Evolutionary conservation across 139 green algal genomes (phyloP).

Genomic region (Tetraselmis striata): DNA sequence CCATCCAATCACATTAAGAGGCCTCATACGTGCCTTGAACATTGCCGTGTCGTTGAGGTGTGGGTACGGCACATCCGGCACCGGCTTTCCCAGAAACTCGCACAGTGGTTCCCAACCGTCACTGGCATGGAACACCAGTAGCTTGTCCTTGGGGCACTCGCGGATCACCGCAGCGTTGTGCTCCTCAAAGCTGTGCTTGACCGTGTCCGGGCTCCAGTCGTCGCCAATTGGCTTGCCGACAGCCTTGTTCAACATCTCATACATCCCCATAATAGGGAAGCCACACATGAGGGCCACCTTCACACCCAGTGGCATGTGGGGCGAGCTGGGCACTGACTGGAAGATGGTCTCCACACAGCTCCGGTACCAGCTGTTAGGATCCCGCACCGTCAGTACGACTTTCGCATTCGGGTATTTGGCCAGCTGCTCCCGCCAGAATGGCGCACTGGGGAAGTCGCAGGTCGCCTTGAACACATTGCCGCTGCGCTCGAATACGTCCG

Average conservation of each 20-base stretch:
- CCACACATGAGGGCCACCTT: no score
- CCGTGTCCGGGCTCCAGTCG: not conserved
- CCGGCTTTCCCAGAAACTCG: conserved; percentile 17
- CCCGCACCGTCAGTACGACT: conserved; percentile 19
- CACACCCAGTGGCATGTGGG: no score
- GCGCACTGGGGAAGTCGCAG: conserved; percentile 10
- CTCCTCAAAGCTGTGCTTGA: conserved; percentile 6
- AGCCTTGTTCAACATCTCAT: no score
- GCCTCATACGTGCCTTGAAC: no score
- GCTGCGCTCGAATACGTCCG: not conserved
- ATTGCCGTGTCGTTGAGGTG: conserved; percentile 23
- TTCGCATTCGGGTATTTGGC: conserved; percentile 8
- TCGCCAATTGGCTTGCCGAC: not conserved
- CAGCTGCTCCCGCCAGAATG: conserved; percentile 16
- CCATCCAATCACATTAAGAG: no score
- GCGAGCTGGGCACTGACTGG: no score
- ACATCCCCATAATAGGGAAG: no score
- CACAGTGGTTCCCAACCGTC: conserved; percentile 24
- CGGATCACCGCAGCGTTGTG: not conserved
- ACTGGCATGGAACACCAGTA: conserved; percentile 13
- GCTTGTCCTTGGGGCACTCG: not conserved
- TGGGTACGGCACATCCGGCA: conserved; percentile 16
- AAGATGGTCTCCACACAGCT: conserved; percentile 10
- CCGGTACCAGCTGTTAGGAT: conserved; percentile 20
- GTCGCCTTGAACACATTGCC: conserved; percentile 8